Evolutionary conservation across 495 filamentous ascomycete species (phyloP).

Genomic region (Aspergillus incahuasiensis): DNA sequence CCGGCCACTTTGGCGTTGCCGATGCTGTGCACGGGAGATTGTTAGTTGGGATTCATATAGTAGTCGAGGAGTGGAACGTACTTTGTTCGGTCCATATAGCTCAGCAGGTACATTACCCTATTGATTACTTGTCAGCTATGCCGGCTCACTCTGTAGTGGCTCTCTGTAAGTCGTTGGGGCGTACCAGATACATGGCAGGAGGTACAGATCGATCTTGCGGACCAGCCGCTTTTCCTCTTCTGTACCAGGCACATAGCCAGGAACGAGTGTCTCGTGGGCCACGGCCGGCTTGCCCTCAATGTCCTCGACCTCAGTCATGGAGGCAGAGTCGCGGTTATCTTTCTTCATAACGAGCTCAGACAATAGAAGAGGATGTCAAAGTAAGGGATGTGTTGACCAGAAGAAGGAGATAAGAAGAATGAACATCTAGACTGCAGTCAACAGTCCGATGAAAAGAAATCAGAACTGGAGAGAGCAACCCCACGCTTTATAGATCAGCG

Average conservation of each 20-base stretch:
- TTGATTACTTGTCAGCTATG: neutral
- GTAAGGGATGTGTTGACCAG: too few species aligned
- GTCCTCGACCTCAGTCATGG: constrained; percentile 3
- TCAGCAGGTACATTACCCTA: constrained; percentile 41
- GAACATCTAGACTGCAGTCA: neutral
- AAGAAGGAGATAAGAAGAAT: too few species aligned
- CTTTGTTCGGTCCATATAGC: constrained; percentile 32
- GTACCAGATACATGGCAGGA: constrained; percentile 39
- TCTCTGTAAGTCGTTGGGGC: too few species aligned
- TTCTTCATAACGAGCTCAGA: constrained; percentile 2
- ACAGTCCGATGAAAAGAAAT: neutral
- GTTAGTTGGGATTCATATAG: neutral
- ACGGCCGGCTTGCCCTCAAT: neutral
- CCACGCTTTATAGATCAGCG: neutral
- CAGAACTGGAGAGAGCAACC: neutral
- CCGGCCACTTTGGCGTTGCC: constrained; percentile 39
- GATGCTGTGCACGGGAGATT: constrained; percentile 18
- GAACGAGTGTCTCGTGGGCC: neutral
- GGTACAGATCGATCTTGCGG: constrained; percentile 37
- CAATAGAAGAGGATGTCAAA: neutral
- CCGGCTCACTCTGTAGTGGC: neutral
- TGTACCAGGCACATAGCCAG: neutral
- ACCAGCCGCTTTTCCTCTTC: constrained; percentile 23
- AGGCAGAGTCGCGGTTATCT: constrained; percentile 6
- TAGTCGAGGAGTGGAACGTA: neutral